A percentile compares a stretch with the other conserved stretches of the same genome.
These are phyloP conservation scores for Naumovozyma dairenensis DNA, from an alignment of 805 yeast genomes.

Conservation along the genomic window DNA sequence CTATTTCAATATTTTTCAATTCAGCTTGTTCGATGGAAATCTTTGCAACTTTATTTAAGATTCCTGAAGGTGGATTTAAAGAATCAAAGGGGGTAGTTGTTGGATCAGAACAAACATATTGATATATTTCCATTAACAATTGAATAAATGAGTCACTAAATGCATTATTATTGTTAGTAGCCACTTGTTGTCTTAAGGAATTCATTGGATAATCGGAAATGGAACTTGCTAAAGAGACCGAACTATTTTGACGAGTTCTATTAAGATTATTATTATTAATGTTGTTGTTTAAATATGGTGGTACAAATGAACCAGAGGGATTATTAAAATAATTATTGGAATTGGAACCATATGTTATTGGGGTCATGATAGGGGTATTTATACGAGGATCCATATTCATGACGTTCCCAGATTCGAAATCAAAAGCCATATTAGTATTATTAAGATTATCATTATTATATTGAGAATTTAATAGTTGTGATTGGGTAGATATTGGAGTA, in stretches of 20 bases:
- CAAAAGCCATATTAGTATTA: no score
- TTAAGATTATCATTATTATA: background rate
- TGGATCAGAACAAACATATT: slow-evolving; percentile 43
- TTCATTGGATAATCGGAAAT: slow-evolving; percentile 18
- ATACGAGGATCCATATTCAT: background rate
- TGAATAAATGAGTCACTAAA: slow-evolving; percentile 35
- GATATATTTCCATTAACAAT: slow-evolving; percentile 38
- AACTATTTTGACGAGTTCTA: slow-evolving; percentile 13
- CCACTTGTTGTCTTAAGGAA: slow-evolving; percentile 4
- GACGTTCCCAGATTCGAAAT: no score
- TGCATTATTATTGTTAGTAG: slow-evolving; percentile 1
- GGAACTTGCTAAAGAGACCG: slow-evolving; percentile 24
- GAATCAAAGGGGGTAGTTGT: slow-evolving; percentile 60
- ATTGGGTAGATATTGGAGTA: background rate
- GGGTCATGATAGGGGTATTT: background rate
- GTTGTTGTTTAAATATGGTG: background rate
- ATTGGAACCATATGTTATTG: background rate
- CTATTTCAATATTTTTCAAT: slow-evolving; percentile 28
- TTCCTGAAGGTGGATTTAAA: slow-evolving; percentile 57
- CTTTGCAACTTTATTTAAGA: slow-evolving; percentile 50
- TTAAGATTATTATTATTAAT: background rate
- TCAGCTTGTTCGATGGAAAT: slow-evolving; percentile 36
- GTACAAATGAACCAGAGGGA: background rate
- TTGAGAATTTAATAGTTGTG: background rate
- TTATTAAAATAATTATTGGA: background rate